Evolutionary conservation across 2,329 filamentous ascomycete species (phyloP).

Genomic region (Trichoderma lentiforme): DNA sequence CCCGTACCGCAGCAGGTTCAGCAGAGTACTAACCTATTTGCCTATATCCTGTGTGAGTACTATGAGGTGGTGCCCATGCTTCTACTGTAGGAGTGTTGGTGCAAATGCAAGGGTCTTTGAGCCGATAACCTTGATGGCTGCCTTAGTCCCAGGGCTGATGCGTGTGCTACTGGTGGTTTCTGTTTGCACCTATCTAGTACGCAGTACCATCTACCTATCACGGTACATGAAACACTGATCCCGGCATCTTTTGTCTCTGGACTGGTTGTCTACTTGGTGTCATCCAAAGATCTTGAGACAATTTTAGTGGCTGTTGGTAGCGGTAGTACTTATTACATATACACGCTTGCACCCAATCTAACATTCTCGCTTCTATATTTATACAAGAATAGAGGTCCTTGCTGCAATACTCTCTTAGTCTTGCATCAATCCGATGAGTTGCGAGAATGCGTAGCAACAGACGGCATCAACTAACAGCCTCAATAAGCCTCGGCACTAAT

Average conservation of each 20-base stretch:
- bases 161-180: neutral
- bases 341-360: neutral
- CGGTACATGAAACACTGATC: neutral
- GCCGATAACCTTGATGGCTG: neutral
- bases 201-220: neutral
- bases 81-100: neutral
- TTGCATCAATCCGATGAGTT: neutral
- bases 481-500: neutral
- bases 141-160: neutral
- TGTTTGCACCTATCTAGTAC: neutral
- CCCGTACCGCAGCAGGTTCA: neutral
- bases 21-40: neutral
- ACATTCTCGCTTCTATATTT: neutral
- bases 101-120: neutral
- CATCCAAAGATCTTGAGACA: neutral
- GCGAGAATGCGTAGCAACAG: neutral
- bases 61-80: neutral
- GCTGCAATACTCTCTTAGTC: neutral
- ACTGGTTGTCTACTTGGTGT: neutral
- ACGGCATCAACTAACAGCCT: neutral
- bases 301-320: neutral
- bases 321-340: neutral
- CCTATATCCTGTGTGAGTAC: neutral
- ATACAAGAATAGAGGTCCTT: neutral
- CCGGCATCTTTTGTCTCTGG: neutral